phyloP scores from a whole-genome alignment of 306 rosid species.

The Prunus campanulata region DNA sequence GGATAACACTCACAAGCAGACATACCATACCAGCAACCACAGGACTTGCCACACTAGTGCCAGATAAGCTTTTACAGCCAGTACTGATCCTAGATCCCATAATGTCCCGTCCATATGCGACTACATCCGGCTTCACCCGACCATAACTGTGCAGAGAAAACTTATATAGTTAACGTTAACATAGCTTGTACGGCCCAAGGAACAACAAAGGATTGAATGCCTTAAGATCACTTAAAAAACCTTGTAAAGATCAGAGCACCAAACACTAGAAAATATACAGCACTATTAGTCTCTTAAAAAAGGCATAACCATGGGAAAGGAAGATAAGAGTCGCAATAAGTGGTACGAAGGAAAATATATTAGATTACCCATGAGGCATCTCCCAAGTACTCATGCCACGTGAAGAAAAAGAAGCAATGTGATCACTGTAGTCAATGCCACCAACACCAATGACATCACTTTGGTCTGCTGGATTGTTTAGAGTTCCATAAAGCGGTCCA shows the following conservation, averaged over 20 bases:
- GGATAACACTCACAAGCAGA: constrained; percentile 89
- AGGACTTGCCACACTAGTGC: constrained; percentile 99
- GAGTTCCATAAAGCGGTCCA: constrained; percentile 96
- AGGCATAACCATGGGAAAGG: not conserved
- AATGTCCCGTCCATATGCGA: constrained; percentile 95
- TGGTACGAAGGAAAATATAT: not conserved
- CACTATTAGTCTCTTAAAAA: not conserved
- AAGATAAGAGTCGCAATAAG: not conserved
- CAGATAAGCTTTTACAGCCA: constrained; percentile 96
- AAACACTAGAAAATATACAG: not conserved
- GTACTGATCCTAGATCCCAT: constrained; percentile 97
- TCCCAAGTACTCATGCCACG: constrained; percentile 99
- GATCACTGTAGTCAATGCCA: constrained; percentile 96
- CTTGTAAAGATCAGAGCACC: not conserved
- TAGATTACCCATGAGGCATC: constrained; percentile 87
- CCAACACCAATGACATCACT: constrained; percentile 97
- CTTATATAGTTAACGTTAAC: constrained; percentile 2
- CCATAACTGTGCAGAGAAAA: constrained; percentile 60
- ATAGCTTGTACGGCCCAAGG: constrained; percentile 8
- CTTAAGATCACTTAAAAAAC: not conserved
- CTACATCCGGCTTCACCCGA: constrained; percentile 95
- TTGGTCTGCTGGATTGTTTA: constrained; percentile 98
- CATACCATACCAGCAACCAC: constrained; percentile 98
- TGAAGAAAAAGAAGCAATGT: constrained; percentile 96
- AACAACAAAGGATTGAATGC: not conserved